Evolutionary conservation across 139 green algal species (phyloP).

Genomic region (Chlamydomonas schloesseri): DNA sequence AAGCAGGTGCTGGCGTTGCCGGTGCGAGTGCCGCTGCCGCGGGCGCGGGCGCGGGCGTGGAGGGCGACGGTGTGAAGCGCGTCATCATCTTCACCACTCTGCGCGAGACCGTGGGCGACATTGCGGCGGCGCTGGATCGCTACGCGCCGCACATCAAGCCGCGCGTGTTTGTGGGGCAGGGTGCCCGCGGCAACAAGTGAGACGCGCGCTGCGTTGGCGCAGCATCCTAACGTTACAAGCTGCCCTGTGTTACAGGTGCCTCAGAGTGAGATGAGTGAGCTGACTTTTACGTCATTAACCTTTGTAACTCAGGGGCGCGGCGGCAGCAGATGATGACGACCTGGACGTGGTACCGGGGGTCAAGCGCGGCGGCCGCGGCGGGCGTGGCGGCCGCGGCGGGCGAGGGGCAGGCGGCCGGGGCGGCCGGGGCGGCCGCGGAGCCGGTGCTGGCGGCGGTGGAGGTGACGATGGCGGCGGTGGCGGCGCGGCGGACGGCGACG

Average conservation of each 20-base stretch:
- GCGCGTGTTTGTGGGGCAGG: conserved; percentile 91
- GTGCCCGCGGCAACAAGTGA: conserved; percentile 39
- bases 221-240: too few relatives aligned
- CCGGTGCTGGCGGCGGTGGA: background rate
- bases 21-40: background rate
- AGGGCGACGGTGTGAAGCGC: conserved; percentile 30
- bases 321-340: too few relatives aligned
- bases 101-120: conserved; percentile 80
- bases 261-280: too few relatives aligned
- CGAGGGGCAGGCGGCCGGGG: conserved; percentile 21
- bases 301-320: too few relatives aligned
- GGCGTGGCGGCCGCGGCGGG: background rate
- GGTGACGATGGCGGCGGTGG: background rate
- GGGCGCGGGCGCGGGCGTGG: background rate
- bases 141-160: conserved; percentile 68
- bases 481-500: background rate
- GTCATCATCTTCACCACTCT: conserved; percentile 88
- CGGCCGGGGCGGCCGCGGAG: background rate
- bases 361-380: background rate
- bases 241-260: too few relatives aligned
- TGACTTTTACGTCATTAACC: too few relatives aligned
- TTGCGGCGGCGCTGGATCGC: conserved; percentile 73
- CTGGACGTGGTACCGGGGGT: too few relatives aligned
- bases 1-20: background rate
- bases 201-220: too few relatives aligned